A percentile compares a stretch with the other conserved stretches of the same genome.
Evolutionary conservation across 768 basidiomycete genomes (phyloP).

Genomic region (Lactarius quietus): DNA sequence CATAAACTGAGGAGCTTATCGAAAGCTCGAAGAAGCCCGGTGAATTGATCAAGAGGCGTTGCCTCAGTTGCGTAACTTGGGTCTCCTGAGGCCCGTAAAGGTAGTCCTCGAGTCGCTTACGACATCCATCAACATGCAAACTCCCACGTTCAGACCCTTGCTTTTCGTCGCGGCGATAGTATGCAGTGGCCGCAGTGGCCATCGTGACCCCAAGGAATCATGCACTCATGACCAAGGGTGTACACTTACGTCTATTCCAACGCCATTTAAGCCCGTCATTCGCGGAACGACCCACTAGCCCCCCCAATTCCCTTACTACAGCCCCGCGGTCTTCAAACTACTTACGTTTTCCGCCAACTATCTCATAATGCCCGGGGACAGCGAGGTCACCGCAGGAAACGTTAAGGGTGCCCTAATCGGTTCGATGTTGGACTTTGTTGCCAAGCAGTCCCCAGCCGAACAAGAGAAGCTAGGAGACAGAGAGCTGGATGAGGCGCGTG

Average conservation of each 20-base stretch:
- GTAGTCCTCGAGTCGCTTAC: neutral
- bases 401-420: neutral
- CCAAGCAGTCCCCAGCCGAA: neutral
- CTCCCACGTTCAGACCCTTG: neutral
- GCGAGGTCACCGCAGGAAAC: too few relatives aligned
- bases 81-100: too few relatives aligned
- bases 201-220: neutral
- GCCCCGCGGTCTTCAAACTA: neutral
- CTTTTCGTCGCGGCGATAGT: too few relatives aligned
- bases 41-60: neutral
- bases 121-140: neutral
- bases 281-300: neutral
- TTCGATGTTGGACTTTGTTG: neutral
- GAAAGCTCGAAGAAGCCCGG: neutral
- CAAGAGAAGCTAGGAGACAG: conserved; percentile 3
- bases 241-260: neutral
- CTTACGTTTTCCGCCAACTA: neutral
- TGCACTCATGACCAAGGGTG: neutral
- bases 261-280: neutral
- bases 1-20: neutral
- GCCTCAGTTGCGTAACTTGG: neutral
- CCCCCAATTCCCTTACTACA: neutral
- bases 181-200: neutral
- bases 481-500: neutral
- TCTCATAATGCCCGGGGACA: neutral